Evolutionary conservation across 306 rosid species (phyloP), one percentile per base, ranked within the genome.

Genomic region (Geum urbanum): DNA sequence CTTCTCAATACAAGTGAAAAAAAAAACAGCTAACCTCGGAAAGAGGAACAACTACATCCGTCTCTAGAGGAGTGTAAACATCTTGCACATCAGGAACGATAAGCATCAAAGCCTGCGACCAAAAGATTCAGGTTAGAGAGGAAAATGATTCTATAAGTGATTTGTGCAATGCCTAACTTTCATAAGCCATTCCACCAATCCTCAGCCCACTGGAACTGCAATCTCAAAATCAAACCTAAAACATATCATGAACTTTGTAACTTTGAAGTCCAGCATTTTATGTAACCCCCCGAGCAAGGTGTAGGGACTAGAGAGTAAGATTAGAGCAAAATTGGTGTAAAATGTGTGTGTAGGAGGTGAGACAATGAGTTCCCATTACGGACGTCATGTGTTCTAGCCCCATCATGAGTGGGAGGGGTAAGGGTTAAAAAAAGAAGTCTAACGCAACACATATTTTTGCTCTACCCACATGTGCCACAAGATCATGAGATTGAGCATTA

Each of bases 11-110:
- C 66, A 62, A 32, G 72, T 54, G 22, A 55, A 50, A 53, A 44
- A 62, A 43, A 73, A 18, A 9, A 12, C 63, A 72, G 64, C 88
- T 78, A 54, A 95, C 99, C 99, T 95, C 97, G 14, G 96, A 81
- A 74, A 95, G 87, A 27, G 84, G 95, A 75, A 95, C 99, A 76
- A 91, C 76, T 69, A 95, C 91, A 70, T 91, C 99, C 73, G 95
- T 84, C 83, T 91, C 84, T 82, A 95, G 75, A 55, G 99, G 99
- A 74, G 99, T 95, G 82, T 91, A 95, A 74, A 95, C 96, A 77
- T 95, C 99, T 88, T 84, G 97, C 73, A 91, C 92, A 72, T 95
- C 97, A 68, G 97, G 97, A 76, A 95, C 97, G 67, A 95, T 91
- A 65, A 95, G 99, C 99, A 95, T 95, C 86, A 91, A 56, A 5